A percentile compares a stretch with the other conserved stretches of the same genome.
phyloP scores from a whole-genome alignment of 768 basidiomycete genomes.

The Leucogyrophana mollusca region DNA sequence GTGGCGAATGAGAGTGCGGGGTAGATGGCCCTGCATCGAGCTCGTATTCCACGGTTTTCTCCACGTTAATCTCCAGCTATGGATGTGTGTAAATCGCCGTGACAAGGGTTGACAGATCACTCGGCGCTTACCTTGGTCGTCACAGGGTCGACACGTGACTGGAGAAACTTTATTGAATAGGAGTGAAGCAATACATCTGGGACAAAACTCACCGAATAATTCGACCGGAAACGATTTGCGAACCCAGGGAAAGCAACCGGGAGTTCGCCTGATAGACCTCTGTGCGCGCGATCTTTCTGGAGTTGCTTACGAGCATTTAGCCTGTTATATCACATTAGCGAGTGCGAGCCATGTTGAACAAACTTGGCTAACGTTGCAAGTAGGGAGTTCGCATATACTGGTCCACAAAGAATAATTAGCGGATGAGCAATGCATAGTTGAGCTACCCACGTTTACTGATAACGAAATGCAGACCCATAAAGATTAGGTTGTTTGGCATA shows the following conservation, averaged over 20 bases:
- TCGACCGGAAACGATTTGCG: slow-evolving; percentile 14
- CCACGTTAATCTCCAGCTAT: slow-evolving; percentile 27
- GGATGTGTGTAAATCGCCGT: not conserved
- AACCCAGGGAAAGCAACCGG: slow-evolving; percentile 24
- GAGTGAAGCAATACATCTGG: not conserved
- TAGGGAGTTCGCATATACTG: slow-evolving; percentile 52
- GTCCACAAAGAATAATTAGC: not conserved
- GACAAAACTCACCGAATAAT: slow-evolving; percentile 11
- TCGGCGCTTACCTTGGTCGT: slow-evolving; percentile 17
- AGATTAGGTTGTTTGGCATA: slow-evolving; percentile 47
- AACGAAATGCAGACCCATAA: slow-evolving; percentile 52
- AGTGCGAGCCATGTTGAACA: not conserved
- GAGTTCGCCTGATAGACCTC: slow-evolving; percentile 27
- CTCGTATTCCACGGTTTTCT: slow-evolving; percentile 27
- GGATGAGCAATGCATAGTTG: not conserved
- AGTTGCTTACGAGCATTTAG: slow-evolving; percentile 37
- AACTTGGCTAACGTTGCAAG: slow-evolving; percentile 36
- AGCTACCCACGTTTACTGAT: slow-evolving; percentile 47
- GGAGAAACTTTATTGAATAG: not conserved
- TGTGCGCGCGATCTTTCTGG: slow-evolving; percentile 23
- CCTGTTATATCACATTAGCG: slow-evolving; percentile 14
- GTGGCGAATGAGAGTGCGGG: not conserved
- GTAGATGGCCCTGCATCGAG: slow-evolving; percentile 5
- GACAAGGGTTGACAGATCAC: no score
- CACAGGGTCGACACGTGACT: slow-evolving; percentile 12